Conservation (phyloP, 306 rosid species). For the Spatholobus suberectus region DNA sequence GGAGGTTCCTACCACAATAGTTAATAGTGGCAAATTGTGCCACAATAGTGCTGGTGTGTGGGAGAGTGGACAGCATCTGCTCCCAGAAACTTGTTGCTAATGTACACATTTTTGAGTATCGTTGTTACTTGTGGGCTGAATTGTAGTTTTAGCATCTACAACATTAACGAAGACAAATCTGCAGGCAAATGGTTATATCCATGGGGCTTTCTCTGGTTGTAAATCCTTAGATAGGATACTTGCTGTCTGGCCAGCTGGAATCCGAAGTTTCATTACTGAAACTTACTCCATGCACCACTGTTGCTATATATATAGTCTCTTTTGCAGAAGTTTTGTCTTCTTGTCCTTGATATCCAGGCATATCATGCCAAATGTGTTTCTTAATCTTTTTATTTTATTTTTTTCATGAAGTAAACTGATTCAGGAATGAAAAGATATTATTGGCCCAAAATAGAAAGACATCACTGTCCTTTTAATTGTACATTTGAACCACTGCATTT, state of each 20-base stretch:
- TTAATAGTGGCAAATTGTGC: not conserved
- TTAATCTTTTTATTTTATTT: not conserved
- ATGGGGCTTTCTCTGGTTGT: not conserved
- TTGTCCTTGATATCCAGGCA: not conserved
- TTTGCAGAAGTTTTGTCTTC: constrained; percentile 4
- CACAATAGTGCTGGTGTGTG: not conserved
- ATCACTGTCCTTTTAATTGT: not conserved
- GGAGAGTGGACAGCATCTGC: not conserved
- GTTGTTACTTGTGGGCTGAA: not conserved
- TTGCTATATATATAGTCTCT: not conserved
- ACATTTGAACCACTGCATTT: not conserved
- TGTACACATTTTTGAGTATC: not conserved
- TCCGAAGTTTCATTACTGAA: not conserved
- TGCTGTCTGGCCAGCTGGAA: not conserved
- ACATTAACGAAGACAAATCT: not conserved
- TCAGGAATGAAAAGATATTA: not conserved
- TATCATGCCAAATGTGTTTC: not conserved
- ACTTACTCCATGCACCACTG: not conserved
- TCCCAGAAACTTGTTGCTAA: not conserved
- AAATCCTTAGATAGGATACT: not conserved
- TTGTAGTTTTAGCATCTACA: not conserved
- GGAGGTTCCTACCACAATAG: not conserved
- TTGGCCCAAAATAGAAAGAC: not conserved
- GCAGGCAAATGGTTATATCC: not conserved
- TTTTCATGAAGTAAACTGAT: not conserved